Conservation (phyloP, 768 basidiomycete genomes). For the Boletus pseudo-olivaceus region DNA sequence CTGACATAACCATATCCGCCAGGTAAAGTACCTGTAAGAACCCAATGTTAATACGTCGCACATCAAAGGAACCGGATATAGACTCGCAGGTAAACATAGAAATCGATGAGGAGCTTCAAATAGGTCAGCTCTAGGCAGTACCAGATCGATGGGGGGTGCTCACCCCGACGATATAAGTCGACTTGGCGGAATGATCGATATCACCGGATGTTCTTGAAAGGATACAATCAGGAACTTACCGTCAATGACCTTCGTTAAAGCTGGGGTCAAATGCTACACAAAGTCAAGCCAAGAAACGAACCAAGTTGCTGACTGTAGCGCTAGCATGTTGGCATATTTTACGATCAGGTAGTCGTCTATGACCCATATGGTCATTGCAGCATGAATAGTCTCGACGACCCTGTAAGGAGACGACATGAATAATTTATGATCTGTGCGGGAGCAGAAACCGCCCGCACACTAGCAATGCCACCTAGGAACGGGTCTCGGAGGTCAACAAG, state of each 20-base stretch:
- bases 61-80: not conserved
- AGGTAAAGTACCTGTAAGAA: slow-evolving; percentile 24
- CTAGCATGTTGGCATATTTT: slow-evolving; percentile 10
- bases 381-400: slow-evolving; percentile 21
- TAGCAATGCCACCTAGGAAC: slow-evolving; percentile 18
- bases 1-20: slow-evolving; percentile 30
- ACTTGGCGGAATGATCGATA: slow-evolving; percentile 1
- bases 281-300: slow-evolving; percentile 8
- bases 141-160: not conserved
- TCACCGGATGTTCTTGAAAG: not conserved
- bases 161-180: slow-evolving; percentile 23
- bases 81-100: slow-evolving; percentile 25
- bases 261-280: not conserved
- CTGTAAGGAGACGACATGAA: slow-evolving; percentile 7
- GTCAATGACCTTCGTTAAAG: slow-evolving; percentile 9
- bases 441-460: slow-evolving; percentile 7
- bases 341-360: slow-evolving; percentile 24
- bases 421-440: not conserved
- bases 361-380: slow-evolving; percentile 20
- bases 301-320: slow-evolving; percentile 18
- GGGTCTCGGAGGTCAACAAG: not conserved
- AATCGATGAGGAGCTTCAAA: slow-evolving; percentile 24
- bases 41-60: not conserved
- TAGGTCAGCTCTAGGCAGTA: not conserved
- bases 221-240: slow-evolving; percentile 10